These are phyloP conservation scores for Kwoniella shandongensis DNA, from an alignment of 768 basidiomycete genomes.

Conservation along the genomic window DNA sequence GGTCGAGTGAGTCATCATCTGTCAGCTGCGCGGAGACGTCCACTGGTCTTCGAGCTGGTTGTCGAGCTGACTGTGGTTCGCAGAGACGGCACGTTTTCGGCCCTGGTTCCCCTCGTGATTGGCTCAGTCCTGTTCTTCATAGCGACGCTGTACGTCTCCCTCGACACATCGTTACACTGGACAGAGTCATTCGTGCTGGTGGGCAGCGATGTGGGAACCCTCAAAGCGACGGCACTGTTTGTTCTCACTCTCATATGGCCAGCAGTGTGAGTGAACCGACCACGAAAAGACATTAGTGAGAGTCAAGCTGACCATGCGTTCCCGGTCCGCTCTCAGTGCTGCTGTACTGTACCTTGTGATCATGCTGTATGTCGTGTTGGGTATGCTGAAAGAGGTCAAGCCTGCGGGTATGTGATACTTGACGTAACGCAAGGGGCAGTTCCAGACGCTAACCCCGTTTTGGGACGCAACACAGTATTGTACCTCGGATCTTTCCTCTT, in stretches of 20 bases:
- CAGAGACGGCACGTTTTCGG: constrained; percentile 42
- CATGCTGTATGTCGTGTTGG: constrained; percentile 78
- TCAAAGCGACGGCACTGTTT: constrained; percentile 74
- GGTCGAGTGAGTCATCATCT: constrained; percentile 75
- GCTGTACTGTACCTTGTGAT: constrained; percentile 68
- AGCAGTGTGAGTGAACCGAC: constrained; percentile 68
- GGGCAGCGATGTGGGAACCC: constrained; percentile 60
- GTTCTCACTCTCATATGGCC: constrained; percentile 79
- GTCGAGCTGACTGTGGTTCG: not conserved
- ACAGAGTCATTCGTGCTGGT: constrained; percentile 63
- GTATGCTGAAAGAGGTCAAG: constrained; percentile 71
- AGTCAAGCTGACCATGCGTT: constrained; percentile 9
- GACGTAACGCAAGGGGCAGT: too few species aligned
- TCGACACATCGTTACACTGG: constrained; percentile 74
- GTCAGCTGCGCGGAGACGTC: constrained; percentile 15
- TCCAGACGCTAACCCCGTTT: not conserved
- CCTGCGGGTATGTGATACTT: constrained; percentile 62
- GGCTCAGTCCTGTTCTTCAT: constrained; percentile 72
- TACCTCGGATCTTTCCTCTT: constrained; percentile 72
- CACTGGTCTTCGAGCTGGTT: not conserved
- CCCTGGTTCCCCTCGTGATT: constrained; percentile 61
- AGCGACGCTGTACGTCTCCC: constrained; percentile 75
- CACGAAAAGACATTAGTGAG: too few species aligned
- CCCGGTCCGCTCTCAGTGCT: constrained; percentile 56
- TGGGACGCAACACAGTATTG: constrained; percentile 56